phyloP scores from a whole-genome alignment of 2,329 filamentous ascomycete species.

The Aspergillus piperis region DNA sequence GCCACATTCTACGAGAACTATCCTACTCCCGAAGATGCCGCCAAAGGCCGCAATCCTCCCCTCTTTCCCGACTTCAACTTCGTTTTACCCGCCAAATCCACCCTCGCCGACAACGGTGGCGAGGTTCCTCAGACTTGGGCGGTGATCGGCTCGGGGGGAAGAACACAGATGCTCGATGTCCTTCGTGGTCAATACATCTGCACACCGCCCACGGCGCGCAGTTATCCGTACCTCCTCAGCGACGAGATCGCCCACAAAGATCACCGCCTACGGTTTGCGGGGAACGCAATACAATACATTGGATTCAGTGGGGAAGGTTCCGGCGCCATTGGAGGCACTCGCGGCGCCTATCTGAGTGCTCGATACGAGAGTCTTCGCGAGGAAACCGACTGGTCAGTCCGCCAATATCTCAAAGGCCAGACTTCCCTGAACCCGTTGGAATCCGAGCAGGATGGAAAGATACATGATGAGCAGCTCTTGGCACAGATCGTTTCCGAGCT shows the following conservation, averaged over 20 bases:
- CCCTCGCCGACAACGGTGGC: neutral
- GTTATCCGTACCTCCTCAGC: constrained; percentile 75
- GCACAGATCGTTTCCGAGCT: constrained; percentile 69
- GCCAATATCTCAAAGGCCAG: constrained; percentile 78
- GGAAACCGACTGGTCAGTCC: constrained; percentile 81
- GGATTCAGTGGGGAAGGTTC: constrained; percentile 79
- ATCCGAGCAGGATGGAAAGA: constrained; percentile 52
- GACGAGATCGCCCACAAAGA: constrained; percentile 58
- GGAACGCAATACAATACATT: constrained; percentile 78
- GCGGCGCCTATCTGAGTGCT: constrained; percentile 82
- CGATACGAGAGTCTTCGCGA: constrained; percentile 88
- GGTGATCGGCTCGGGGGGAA: constrained; percentile 75
- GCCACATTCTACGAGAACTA: constrained; percentile 82
- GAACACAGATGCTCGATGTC: constrained; percentile 79
- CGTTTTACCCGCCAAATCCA: constrained; percentile 59
- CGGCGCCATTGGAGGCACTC: constrained; percentile 45
- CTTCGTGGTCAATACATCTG: constrained; percentile 74
- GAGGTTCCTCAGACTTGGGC: constrained; percentile 69
- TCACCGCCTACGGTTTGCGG: constrained; percentile 57
- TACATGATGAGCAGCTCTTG: constrained; percentile 55
- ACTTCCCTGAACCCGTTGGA: constrained; percentile 77
- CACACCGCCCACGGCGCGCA: constrained; percentile 71
- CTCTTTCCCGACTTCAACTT: constrained; percentile 74
- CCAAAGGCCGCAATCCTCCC: constrained; percentile 63
- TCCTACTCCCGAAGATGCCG: constrained; percentile 53